These are phyloP conservation scores for Phlebiopsis flavidoalba DNA, from an alignment of 768 basidiomycete species.

Conservation along the genomic window DNA sequence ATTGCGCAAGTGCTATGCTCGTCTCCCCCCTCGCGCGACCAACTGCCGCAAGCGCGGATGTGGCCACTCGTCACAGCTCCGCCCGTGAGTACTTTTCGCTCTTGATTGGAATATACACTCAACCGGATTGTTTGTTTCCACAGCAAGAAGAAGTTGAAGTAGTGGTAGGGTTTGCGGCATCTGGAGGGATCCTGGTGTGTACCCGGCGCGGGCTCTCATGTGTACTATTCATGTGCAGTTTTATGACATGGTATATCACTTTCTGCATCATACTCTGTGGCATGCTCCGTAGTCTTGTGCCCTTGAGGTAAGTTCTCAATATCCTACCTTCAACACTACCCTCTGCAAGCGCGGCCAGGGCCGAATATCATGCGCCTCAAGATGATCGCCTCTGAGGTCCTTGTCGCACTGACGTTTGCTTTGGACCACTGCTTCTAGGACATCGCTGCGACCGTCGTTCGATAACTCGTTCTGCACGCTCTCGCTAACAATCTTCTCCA, in stretches of 20 bases:
- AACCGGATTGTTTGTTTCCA: slow-evolving; percentile 3
- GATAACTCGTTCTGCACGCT: too few relatives aligned
- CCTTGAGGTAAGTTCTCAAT: too few relatives aligned
- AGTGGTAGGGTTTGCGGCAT: slow-evolving; percentile 37
- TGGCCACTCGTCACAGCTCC: slow-evolving; percentile 87
- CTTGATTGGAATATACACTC: slow-evolving; percentile 1
- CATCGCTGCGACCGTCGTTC: too few relatives aligned
- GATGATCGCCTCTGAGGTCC: too few relatives aligned
- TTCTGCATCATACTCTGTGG: background rate
- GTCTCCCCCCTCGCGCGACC: slow-evolving; percentile 97
- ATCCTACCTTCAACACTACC: too few relatives aligned
- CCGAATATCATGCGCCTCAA: too few relatives aligned
- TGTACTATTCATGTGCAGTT: slow-evolving; percentile 8
- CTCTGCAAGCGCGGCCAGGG: too few relatives aligned
- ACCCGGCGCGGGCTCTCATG: slow-evolving; percentile 3
- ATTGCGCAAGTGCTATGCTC: slow-evolving; percentile 99
- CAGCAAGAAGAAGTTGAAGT: slow-evolving; percentile 97
- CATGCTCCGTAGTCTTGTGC: too few relatives aligned
- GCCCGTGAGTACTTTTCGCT: slow-evolving; percentile 57
- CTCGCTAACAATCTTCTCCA: too few relatives aligned
- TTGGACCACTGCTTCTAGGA: too few relatives aligned
- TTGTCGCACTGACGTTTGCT: too few relatives aligned
- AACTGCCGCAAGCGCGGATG: slow-evolving; percentile 97
- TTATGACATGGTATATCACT: slow-evolving; percentile 9
- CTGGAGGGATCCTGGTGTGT: background rate